Conservation (phyloP, 306 rosid species). For the Cicer judaicum region DNA sequence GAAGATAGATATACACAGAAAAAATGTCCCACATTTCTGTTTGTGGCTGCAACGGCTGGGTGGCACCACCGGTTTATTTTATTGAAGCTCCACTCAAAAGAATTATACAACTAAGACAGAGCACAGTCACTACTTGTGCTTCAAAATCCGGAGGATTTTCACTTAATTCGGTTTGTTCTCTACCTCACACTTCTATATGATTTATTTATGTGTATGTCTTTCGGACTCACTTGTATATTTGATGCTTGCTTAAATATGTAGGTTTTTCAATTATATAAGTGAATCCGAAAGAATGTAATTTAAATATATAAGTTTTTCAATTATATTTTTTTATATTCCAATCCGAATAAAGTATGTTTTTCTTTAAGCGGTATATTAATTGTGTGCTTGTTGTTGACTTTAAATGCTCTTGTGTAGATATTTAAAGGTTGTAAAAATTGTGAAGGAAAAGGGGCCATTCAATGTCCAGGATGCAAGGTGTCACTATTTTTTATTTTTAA, state of each 20-base stretch:
- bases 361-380: background rate
- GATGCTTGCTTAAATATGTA: background rate
- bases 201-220: background rate
- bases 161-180: slow-evolving; percentile 51
- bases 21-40: slow-evolving; percentile 13
- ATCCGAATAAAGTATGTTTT: too few relatives aligned
- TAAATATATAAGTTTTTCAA: too few relatives aligned
- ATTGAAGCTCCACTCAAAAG: background rate
- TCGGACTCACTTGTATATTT: background rate
- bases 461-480: slow-evolving; percentile 91
- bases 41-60: background rate
- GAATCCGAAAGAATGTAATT: too few relatives aligned
- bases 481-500: background rate
- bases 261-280: too few relatives aligned
- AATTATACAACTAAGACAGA: slow-evolving; percentile 16
- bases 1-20: too few relatives aligned
- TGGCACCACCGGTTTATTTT: background rate
- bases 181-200: background rate
- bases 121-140: slow-evolving; percentile 40
- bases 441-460: slow-evolving; percentile 75
- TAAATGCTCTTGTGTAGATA: slow-evolving; percentile 51
- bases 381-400: background rate
- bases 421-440: slow-evolving; percentile 62
- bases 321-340: too few relatives aligned
- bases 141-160: slow-evolving; percentile 65